Evolutionary conservation across 2,329 filamentous ascomycete genomes (phyloP).

Genomic region (Aspergillus tanneri): DNA sequence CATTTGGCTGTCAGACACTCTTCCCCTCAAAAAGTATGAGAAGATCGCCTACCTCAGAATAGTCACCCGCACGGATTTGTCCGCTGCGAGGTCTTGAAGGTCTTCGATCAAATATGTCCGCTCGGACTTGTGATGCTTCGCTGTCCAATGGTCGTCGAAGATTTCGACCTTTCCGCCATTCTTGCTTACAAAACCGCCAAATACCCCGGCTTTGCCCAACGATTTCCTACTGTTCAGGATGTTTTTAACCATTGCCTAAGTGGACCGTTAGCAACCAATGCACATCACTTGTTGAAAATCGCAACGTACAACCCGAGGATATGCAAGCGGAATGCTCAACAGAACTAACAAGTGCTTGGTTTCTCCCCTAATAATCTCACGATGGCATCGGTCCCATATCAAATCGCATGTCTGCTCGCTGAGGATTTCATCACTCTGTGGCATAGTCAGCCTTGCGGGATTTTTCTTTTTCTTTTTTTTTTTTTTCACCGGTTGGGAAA

Average conservation of each 20-base stretch:
- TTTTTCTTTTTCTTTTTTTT: too few relatives aligned
- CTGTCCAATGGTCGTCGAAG: slow-evolving; percentile 95
- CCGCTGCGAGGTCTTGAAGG: slow-evolving; percentile 86
- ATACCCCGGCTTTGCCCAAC: slow-evolving; percentile 74
- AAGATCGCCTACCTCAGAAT: slow-evolving; percentile 65
- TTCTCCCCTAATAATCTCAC: slow-evolving; percentile 77
- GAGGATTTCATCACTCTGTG: slow-evolving; percentile 69
- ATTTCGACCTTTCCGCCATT: slow-evolving; percentile 92
- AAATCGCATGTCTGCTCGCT: slow-evolving; percentile 78
- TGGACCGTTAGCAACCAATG: slow-evolving; percentile 29
- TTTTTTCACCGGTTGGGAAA: background rate
- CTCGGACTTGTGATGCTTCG: slow-evolving; percentile 89
- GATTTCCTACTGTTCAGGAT: slow-evolving; percentile 83
- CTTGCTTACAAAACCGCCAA: slow-evolving; percentile 78
- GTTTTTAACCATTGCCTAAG: slow-evolving; percentile 64
- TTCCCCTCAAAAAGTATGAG: background rate
- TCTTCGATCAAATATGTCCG: slow-evolving; percentile 84
- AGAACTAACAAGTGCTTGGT: slow-evolving; percentile 89
- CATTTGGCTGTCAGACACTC: background rate
- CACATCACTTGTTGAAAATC: background rate
- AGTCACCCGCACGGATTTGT: slow-evolving; percentile 87
- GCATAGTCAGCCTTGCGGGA: slow-evolving; percentile 26
- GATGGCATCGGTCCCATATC: slow-evolving; percentile 80
- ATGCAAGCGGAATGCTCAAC: slow-evolving; percentile 78
- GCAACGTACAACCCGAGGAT: slow-evolving; percentile 68